phyloP scores from a whole-genome alignment of 1,284 basidiomycete species.

The Meripilus lineatus region DNA sequence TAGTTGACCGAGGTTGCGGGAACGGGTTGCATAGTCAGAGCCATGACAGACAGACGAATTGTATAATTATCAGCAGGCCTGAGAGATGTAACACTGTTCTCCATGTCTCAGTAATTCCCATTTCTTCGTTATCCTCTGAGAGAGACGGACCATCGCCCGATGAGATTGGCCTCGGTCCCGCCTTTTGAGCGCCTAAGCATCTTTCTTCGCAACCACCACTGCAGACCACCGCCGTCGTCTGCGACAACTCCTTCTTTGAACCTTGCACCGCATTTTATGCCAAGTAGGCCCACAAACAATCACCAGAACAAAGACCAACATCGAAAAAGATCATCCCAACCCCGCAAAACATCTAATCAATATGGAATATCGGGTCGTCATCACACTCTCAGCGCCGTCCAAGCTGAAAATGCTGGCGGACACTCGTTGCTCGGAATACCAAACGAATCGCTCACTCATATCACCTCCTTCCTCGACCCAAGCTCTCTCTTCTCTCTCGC shows the following conservation, averaged over 20 bases:
- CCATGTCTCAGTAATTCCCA: too few relatives aligned
- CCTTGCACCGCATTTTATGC: conserved; percentile 44
- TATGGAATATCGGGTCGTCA: conserved; percentile 43
- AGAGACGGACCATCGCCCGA: too few relatives aligned
- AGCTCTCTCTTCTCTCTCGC: conserved; percentile 56
- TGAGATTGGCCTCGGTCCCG: too few relatives aligned
- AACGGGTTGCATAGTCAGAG: conserved; percentile 93
- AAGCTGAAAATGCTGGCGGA: conserved; percentile 14
- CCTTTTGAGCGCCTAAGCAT: background rate
- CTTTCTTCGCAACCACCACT: conserved; percentile 28
- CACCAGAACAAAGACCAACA: conserved; percentile 27
- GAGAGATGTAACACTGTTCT: too few relatives aligned
- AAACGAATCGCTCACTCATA: conserved; percentile 70
- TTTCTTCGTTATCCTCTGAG: too few relatives aligned
- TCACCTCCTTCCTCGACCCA: conserved; percentile 76
- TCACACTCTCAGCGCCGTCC: conserved; percentile 8
- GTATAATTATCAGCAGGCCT: too few relatives aligned
- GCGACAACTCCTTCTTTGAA: conserved; percentile 17
- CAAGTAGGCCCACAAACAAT: conserved; percentile 39
- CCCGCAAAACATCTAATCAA: conserved; percentile 31
- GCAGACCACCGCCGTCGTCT: conserved; percentile 24
- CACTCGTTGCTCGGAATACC: conserved; percentile 51
- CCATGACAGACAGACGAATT: conserved; percentile 91
- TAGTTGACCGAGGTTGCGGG: conserved; percentile 95
- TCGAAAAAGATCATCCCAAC: conserved; percentile 20